Percentiles rank a stretch among this genome's conserved stretches.
Conservation (phyloP, 2,329 filamentous ascomycete genomes). For the Diaporthe citriasiana region DNA sequence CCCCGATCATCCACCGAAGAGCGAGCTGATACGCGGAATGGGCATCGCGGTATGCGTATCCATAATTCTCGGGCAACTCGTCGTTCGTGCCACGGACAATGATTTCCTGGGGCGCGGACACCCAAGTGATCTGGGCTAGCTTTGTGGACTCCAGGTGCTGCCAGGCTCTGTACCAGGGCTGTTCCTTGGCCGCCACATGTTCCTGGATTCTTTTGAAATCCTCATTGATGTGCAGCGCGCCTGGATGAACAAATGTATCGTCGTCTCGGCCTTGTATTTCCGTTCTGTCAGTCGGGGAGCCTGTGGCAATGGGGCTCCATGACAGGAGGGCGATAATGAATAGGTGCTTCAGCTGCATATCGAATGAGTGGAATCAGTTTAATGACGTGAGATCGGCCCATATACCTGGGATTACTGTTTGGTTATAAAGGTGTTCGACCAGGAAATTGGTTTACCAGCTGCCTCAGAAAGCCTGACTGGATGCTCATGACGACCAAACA, state of each 20-base stretch:
- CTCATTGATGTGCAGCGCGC: background rate
- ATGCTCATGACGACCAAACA: too few relatives aligned
- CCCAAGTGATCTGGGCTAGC: conserved; percentile 1
- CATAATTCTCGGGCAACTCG: background rate
- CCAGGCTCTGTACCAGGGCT: conserved; percentile 15
- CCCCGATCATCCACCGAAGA: conserved; percentile 53
- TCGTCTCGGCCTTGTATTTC: background rate
- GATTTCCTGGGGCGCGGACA: background rate
- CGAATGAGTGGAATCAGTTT: background rate
- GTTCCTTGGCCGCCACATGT: background rate
- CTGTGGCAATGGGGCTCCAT: background rate
- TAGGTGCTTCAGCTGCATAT: background rate
- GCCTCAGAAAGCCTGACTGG: background rate
- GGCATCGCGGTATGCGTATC: conserved; percentile 11
- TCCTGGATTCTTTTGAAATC: background rate
- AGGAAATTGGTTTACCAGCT: background rate
- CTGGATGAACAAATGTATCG: background rate
- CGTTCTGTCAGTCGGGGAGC: background rate
- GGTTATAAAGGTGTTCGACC: background rate
- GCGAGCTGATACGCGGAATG: conserved; percentile 40
- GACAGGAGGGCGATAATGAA: background rate
- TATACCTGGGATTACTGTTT: too few relatives aligned
- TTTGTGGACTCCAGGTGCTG: conserved; percentile 8
- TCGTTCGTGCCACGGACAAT: background rate
- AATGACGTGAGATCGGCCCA: background rate